Evolutionary conservation across 2,329 filamentous ascomycete species (phyloP), one percentile per base, ranked within the genome.

Genomic region (Penicillium janthinellum): DNA sequence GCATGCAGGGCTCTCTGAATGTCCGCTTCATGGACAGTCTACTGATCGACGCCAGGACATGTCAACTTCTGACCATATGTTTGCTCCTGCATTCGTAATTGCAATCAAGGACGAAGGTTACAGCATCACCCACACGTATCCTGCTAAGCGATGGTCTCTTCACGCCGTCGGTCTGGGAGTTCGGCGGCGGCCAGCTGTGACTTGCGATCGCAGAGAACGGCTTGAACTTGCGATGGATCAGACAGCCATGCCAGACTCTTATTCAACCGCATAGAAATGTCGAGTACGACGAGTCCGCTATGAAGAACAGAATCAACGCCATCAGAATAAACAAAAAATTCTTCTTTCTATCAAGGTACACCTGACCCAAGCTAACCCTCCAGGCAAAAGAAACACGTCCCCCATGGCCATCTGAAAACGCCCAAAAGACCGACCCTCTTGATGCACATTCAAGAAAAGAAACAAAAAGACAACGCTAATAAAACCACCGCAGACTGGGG

Each of bases 331-430:
- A 34, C 37, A 56, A 5, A 31, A 31, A 31, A 31, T 8, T 31
- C 28, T 20, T 25, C 34, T 51, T 34, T 66, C 62, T 64, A 66
- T 58, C 66, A 67, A 35, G 61, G 58, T 67, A 66, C 64, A 66
- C 53, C 54, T 48, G 48, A 20, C 22, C 38, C 50, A 28, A 47
- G 47, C 53, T 38, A 31, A 57, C 22, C 55, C 45, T 37, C 28
- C 47, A 47, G 37, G 47, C 22, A 52, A 56, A 55, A 35, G 34
- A 50, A 54, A 45, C 56, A 65, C 60, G 52, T 59, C 52, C 57
- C 17, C 61, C 54, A 56, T 54, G 56, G 50, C 56, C 59, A 57
- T 67, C 64, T 64, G 49, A 60, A 58, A 67, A 67, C 65, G 62
- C 65, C 65, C 56, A 44, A 60, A 31, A 48, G 42, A 56, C 59